Evolutionary conservation across 768 basidiomycete species (phyloP).

Genomic region (Pulveroboletus sp.): DNA sequence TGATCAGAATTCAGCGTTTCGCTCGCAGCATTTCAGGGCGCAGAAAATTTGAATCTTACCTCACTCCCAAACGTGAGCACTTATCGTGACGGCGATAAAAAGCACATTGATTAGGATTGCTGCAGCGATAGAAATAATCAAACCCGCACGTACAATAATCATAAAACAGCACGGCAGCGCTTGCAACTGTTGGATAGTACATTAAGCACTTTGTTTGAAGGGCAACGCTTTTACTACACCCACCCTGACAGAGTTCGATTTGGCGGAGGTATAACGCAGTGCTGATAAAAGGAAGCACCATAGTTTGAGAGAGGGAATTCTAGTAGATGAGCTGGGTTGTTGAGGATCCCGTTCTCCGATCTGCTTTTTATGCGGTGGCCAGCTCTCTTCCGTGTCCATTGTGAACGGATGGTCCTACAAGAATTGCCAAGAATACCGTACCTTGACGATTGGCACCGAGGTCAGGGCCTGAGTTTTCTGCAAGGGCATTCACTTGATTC

Average conservation of each 20-base stretch:
- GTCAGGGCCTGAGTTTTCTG: no score
- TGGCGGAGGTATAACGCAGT: slow-evolving; percentile 3
- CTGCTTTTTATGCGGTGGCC: no score
- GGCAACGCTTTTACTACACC: neutral
- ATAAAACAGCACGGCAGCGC: slow-evolving; percentile 9
- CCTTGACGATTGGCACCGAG: no score
- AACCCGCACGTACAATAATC: slow-evolving; percentile 15
- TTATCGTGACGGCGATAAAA: neutral
- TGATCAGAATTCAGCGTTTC: neutral
- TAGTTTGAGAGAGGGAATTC: no score
- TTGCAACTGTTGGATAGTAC: slow-evolving; percentile 5
- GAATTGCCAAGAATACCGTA: no score
- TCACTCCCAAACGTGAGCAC: slow-evolving; percentile 13
- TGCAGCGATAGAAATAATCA: neutral
- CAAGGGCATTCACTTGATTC: neutral
- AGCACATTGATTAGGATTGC: neutral
- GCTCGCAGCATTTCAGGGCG: neutral
- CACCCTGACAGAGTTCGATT: slow-evolving; percentile 8
- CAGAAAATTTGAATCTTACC: neutral
- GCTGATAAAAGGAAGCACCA: neutral
- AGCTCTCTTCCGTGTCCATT: no score
- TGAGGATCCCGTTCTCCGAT: neutral
- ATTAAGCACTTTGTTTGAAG: neutral
- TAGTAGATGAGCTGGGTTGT: neutral
- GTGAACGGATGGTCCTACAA: no score